Percentiles rank a stretch among this genome's conserved stretches.
phyloP scores from a whole-genome alignment of 164 flowering plant species.

The Stephania cephalantha region DNA sequence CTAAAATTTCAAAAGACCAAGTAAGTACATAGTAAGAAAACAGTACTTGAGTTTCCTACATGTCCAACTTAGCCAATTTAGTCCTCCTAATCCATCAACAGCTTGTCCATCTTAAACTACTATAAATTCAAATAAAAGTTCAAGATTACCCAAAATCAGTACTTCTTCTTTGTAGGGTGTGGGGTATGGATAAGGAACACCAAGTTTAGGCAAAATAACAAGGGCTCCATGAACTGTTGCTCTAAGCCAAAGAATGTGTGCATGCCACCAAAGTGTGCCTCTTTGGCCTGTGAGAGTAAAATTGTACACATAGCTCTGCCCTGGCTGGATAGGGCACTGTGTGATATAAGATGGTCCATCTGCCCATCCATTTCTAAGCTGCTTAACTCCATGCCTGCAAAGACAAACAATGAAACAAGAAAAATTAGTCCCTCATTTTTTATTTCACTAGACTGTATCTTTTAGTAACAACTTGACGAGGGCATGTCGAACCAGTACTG shows the following conservation, averaged over 20 bases:
- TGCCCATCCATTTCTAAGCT: conserved; percentile 30
- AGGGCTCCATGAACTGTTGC: conserved; percentile 32
- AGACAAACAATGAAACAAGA: not conserved
- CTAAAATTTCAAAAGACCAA: conserved; percentile 18
- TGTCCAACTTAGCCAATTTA: too few species aligned
- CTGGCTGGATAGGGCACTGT: conserved; percentile 34
- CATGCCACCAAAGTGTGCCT: conserved; percentile 32
- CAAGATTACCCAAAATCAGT: conserved; percentile 18
- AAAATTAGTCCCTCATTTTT: not conserved
- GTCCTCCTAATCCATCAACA: too few species aligned
- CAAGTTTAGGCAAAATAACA: conserved; percentile 29
- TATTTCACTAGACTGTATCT: too few species aligned
- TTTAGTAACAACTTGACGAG: too few species aligned
- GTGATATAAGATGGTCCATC: conserved; percentile 35
- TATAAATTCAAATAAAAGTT: not conserved
- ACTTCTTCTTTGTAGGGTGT: conserved; percentile 24
- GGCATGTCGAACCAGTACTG: too few species aligned
- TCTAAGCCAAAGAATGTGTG: conserved; percentile 32
- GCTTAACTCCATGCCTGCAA: conserved; percentile 28
- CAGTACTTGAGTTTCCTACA: too few species aligned
- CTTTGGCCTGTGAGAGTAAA: conserved; percentile 34
- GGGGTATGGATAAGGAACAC: conserved; percentile 34
- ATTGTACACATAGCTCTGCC: conserved; percentile 25
- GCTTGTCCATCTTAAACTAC: not conserved
- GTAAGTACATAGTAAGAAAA: not conserved